phyloP scores from a whole-genome alignment of 2,329 filamentous ascomycete genomes.

The Pleomassaria siparia region DNA sequence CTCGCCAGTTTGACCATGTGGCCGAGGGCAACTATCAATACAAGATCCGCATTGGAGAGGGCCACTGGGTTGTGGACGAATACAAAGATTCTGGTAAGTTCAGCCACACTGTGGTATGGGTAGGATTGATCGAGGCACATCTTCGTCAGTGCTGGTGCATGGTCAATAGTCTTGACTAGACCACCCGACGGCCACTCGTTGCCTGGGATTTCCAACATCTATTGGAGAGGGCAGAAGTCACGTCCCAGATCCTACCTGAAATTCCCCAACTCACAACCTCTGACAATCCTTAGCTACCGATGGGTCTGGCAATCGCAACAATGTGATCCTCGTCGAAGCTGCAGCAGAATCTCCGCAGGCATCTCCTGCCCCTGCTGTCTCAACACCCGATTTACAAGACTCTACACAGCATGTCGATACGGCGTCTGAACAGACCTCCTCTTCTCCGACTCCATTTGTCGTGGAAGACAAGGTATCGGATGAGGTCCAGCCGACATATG shows the following conservation, averaged over 20 bases:
- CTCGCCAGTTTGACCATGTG: conserved; percentile 57
- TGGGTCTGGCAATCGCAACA: conserved; percentile 57
- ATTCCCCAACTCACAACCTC: not conserved
- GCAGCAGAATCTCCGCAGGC: not conserved
- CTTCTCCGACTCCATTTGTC: conserved; percentile 20
- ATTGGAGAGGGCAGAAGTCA: no score
- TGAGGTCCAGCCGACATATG: conserved; percentile 20
- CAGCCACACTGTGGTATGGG: no score
- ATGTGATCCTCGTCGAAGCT: conserved; percentile 46
- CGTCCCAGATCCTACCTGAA: no score
- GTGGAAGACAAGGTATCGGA: conserved; percentile 26
- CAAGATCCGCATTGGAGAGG: conserved; percentile 69
- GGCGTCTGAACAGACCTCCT: conserved; percentile 1
- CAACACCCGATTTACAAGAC: conserved; percentile 1
- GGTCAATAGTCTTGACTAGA: no score
- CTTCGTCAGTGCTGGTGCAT: not conserved
- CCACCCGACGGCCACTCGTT: no score
- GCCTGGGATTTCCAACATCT: no score
- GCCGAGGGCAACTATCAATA: conserved; percentile 67
- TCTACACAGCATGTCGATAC: conserved; percentile 1
- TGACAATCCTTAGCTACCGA: conserved; percentile 49
- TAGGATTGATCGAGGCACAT: no score
- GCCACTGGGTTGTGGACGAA: conserved; percentile 69
- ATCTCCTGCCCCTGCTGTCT: not conserved
- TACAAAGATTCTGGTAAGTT: conserved; percentile 60